Conservation (phyloP, 2,329 filamentous ascomycete genomes). For the Didymella lethalis region DNA sequence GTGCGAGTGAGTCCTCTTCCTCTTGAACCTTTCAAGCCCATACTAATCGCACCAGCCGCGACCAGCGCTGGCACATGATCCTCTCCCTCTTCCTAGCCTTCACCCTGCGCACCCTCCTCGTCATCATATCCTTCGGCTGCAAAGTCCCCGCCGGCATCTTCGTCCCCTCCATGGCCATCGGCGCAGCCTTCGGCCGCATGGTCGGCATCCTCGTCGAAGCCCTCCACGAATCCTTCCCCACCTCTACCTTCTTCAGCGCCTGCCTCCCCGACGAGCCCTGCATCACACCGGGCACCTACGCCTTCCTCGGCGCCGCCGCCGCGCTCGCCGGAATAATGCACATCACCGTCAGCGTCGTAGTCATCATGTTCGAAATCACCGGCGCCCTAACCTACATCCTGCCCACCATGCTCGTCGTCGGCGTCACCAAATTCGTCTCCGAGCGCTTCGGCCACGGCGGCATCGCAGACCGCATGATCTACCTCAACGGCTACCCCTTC, state of each 20-base stretch:
- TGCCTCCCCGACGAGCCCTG: constrained; percentile 93
- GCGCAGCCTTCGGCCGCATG: constrained; percentile 90
- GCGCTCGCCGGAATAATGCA: constrained; percentile 98
- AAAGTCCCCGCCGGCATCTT: constrained; percentile 98
- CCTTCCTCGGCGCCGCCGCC: constrained; percentile 90
- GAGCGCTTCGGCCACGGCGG: constrained; percentile 94
- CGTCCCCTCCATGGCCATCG: constrained; percentile 96
- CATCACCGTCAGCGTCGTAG: constrained; percentile 93
- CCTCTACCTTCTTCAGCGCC: constrained; percentile 83
- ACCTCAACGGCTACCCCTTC: constrained; percentile 97
- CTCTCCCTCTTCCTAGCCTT: constrained; percentile 81
- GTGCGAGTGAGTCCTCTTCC: constrained; percentile 69
- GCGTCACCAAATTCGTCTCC: constrained; percentile 91
- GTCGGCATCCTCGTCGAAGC: constrained; percentile 95
- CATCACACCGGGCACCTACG: constrained; percentile 97
- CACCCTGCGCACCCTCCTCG: constrained; percentile 78
- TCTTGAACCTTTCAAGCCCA: too few species aligned
- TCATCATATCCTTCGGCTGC: constrained; percentile 96
- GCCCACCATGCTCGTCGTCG: constrained; percentile 98
- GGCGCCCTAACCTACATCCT: constrained; percentile 97
- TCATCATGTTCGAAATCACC: constrained; percentile 99
- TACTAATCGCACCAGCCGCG: constrained; percentile 49
- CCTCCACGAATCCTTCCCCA: constrained; percentile 82
- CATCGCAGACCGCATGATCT: constrained; percentile 98
- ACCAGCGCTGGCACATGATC: constrained; percentile 80